Evolutionary conservation across 345 rosid species (phyloP), one percentile per base, ranked within the genome.

Genomic region (Abelmoschus esculentus): DNA sequence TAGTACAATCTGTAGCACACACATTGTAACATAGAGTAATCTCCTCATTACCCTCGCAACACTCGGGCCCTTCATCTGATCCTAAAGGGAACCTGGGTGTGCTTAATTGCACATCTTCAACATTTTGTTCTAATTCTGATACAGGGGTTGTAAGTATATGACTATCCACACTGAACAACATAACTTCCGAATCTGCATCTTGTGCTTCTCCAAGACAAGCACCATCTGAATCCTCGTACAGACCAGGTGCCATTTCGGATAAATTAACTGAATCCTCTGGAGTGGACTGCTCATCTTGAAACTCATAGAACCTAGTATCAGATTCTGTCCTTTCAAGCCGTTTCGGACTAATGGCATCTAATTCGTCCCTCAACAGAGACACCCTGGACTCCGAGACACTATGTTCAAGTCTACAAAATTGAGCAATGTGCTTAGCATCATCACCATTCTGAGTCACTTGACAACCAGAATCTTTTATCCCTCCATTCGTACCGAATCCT

Each of bases 131-230:
- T 6, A 89, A 87, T 36, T 81, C 84, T 28, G 80, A 84, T 58
- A 90, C 79, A 15, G 96, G 96, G 0, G 98, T 96, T 31, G 87
- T 87, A 69, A 92, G 71, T 70, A 92, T 75, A 76, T 80, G 96
- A 28, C 98, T 96, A 75, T 90, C 96, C 69, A 90, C 84, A 70
- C 96, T 92, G 70, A 92, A 83, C 84, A 92, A 86, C 52, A 92
- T 80, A 60, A 92, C 95, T 77, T 86, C 90, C 8, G 96, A 86
- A 74, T 86, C 82, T 1, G 78, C 76, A 69, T 66, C 78, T 31
- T 78, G 86, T 75, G 87, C 76, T 52, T 87, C 89, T 63, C 80
- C 80, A 65, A 78, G 69, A 22, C 52, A 65, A 54, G 80, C 86
- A 68, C 73, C 81, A 60, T 84, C 87, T 15, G 88, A 67, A 76